Conservation (phyloP, 2,329 filamentous ascomycete species). For the Geosmithia morbida region DNA sequence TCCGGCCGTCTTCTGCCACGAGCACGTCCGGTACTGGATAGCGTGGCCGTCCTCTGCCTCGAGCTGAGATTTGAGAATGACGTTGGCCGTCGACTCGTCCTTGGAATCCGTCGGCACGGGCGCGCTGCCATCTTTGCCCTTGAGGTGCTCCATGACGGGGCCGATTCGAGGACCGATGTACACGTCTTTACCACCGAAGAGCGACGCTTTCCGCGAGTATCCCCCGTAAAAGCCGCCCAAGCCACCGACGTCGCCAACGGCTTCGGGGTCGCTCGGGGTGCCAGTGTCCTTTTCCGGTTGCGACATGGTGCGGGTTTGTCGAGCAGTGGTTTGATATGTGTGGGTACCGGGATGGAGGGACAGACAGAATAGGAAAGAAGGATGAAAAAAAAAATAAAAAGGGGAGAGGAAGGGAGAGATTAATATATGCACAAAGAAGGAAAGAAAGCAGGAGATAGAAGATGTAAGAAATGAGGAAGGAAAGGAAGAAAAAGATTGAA, state of each 20-base stretch:
- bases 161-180: slow-evolving; percentile 36
- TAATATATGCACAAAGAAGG: too few relatives aligned
- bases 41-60: slow-evolving; percentile 61
- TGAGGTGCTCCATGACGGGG: slow-evolving; percentile 22
- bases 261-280: not conserved
- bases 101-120: slow-evolving; percentile 3
- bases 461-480: too few relatives aligned
- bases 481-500: too few relatives aligned
- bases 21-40: slow-evolving; percentile 88
- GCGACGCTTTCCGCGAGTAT: slow-evolving; percentile 9
- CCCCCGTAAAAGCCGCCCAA: not conserved
- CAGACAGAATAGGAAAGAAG: too few relatives aligned
- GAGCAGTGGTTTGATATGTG: too few relatives aligned
- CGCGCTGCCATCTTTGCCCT: slow-evolving; percentile 1
- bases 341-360: too few relatives aligned
- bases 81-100: slow-evolving; percentile 22
- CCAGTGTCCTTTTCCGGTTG: not conserved
- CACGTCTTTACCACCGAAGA: slow-evolving; percentile 24
- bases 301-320: not conserved
- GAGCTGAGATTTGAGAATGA: slow-evolving; percentile 50
- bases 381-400: too few relatives aligned
- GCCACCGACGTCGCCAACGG: not conserved
- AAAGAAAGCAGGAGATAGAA: too few relatives aligned
- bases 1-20: slow-evolving; percentile 88
- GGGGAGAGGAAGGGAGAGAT: too few relatives aligned